A percentile compares a stretch with the other conserved stretches of the same genome.
phyloP scores from a whole-genome alignment of 2,329 filamentous ascomycete genomes.

The Seiridium unicorne region DNA sequence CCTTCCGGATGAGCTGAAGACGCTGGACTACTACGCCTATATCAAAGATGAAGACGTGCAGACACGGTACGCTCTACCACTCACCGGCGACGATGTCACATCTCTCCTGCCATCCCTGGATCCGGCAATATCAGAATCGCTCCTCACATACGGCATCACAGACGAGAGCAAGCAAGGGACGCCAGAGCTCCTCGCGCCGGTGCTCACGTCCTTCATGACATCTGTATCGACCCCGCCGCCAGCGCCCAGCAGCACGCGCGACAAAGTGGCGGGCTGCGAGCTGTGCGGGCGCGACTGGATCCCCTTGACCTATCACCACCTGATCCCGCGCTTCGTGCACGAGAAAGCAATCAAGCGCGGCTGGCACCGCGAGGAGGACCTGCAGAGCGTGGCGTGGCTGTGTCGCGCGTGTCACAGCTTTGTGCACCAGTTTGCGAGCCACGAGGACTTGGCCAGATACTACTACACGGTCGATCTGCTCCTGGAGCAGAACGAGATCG shows the following conservation, averaged over 20 bases:
- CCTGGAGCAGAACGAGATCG: slow-evolving; percentile 68
- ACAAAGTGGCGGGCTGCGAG: slow-evolving; percentile 61
- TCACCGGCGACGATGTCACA: slow-evolving; percentile 50
- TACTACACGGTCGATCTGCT: slow-evolving; percentile 74
- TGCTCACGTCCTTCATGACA: slow-evolving; percentile 62
- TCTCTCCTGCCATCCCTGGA: slow-evolving; percentile 54
- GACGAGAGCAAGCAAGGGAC: slow-evolving; percentile 39
- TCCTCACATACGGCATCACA: slow-evolving; percentile 66
- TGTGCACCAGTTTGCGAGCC: slow-evolving; percentile 71
- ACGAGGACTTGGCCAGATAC: slow-evolving; percentile 74
- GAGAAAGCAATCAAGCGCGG: slow-evolving; percentile 73
- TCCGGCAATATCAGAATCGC: slow-evolving; percentile 61
- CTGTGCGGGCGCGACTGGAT: slow-evolving; percentile 75
- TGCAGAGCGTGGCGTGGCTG: slow-evolving; percentile 83
- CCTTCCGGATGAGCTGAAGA: slow-evolving; percentile 61
- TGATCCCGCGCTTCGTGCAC: slow-evolving; percentile 79
- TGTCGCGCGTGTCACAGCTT: slow-evolving; percentile 82
- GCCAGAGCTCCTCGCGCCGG: slow-evolving; percentile 58
- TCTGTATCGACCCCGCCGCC: slow-evolving; percentile 61
- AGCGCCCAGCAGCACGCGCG: slow-evolving; percentile 53
- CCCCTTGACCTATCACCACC: slow-evolving; percentile 77
- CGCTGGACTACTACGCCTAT: slow-evolving; percentile 56
- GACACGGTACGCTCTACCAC: slow-evolving; percentile 54
- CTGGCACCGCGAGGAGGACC: slow-evolving; percentile 73
- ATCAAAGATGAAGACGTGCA: slow-evolving; percentile 44